phyloP scores from a whole-genome alignment of 345 rosid genomes.

The Citrus maxima region DNA sequence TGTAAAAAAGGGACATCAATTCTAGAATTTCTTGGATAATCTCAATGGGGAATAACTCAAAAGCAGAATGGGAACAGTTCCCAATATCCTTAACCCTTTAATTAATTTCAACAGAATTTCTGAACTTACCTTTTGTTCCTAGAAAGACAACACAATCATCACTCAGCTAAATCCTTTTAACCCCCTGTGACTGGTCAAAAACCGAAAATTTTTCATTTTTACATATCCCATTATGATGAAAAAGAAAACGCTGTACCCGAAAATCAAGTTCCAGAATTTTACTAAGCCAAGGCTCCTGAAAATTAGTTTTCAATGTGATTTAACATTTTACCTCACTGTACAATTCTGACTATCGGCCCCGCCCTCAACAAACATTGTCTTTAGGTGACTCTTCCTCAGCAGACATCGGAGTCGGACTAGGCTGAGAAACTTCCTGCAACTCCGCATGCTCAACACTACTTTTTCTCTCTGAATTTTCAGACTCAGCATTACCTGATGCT shows the following conservation, averaged over 20 bases:
- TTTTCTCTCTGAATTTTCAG: slow-evolving; percentile 41
- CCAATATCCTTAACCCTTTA: slow-evolving; percentile 10
- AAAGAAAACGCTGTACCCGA: slow-evolving; percentile 5
- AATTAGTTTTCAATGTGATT: slow-evolving; percentile 27
- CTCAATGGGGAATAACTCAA: neutral
- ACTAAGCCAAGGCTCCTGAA: slow-evolving; percentile 17
- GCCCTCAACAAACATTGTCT: slow-evolving; percentile 21
- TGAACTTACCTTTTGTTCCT: slow-evolving; percentile 17
- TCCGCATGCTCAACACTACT: slow-evolving; percentile 18
- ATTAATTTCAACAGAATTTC: slow-evolving; percentile 17
- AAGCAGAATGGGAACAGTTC: slow-evolving; percentile 6
- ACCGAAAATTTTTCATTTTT: slow-evolving; percentile 25
- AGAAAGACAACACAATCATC: slow-evolving; percentile 25
- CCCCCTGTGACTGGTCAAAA: slow-evolving; percentile 20
- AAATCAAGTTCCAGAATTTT: slow-evolving; percentile 26
- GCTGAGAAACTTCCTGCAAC: slow-evolving; percentile 32
- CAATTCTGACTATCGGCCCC: slow-evolving; percentile 29
- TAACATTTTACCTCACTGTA: slow-evolving; percentile 61
- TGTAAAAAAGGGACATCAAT: too few species aligned
- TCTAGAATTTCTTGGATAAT: neutral
- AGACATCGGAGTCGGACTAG: slow-evolving; percentile 23
- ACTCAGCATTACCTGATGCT: slow-evolving; percentile 35
- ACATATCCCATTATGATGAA: slow-evolving; percentile 22
- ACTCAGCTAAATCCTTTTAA: slow-evolving; percentile 19
- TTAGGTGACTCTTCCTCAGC: slow-evolving; percentile 20